Percentiles rank a stretch among this genome's conserved stretches.
Evolutionary conservation across 495 filamentous ascomycete species (phyloP).

Genomic region (Bacidia rubella): DNA sequence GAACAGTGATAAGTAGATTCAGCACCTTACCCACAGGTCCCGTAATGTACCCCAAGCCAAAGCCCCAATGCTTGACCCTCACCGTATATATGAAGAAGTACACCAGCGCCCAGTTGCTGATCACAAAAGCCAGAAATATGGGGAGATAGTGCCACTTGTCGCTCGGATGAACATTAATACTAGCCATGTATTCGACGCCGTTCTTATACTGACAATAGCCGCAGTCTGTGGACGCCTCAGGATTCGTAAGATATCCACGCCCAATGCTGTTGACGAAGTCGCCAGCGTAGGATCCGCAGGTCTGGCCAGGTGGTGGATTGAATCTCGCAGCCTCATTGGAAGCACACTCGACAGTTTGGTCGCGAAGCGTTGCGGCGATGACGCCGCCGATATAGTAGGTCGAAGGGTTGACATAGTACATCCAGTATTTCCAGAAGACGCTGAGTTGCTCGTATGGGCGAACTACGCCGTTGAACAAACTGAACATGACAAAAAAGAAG

Average conservation of each 20-base stretch:
- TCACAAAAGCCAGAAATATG: conserved; percentile 62
- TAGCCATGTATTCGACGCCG: conserved; percentile 53
- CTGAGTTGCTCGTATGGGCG: conserved; percentile 44
- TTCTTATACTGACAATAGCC: conserved; percentile 59
- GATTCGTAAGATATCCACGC: conserved; percentile 47
- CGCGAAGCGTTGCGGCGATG: conserved; percentile 45
- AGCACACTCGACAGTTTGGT: conserved; percentile 43
- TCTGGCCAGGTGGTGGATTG: conserved; percentile 46
- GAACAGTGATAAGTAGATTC: conserved; percentile 21
- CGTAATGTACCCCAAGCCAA: conserved; percentile 52
- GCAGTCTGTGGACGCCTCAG: conserved; percentile 42
- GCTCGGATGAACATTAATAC: conserved; percentile 48
- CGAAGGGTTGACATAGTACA: conserved; percentile 58
- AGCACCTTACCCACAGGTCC: conserved; percentile 34
- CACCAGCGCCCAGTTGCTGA: conserved; percentile 65
- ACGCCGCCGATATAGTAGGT: conserved; percentile 66
- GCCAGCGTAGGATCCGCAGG: conserved; percentile 47
- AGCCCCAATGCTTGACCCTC: conserved; percentile 57
- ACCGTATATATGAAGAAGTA: conserved; percentile 81
- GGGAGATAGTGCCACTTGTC: conserved; percentile 68
- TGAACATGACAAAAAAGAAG: conserved; percentile 70
- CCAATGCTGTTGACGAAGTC: conserved; percentile 35
- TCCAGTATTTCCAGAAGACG: conserved; percentile 70
- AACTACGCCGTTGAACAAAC: conserved; percentile 63
- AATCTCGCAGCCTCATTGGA: conserved; percentile 50